Base-by-base conservation (phyloP, 441 rosid genomes). In the Francoa sonchifolia region DNA sequence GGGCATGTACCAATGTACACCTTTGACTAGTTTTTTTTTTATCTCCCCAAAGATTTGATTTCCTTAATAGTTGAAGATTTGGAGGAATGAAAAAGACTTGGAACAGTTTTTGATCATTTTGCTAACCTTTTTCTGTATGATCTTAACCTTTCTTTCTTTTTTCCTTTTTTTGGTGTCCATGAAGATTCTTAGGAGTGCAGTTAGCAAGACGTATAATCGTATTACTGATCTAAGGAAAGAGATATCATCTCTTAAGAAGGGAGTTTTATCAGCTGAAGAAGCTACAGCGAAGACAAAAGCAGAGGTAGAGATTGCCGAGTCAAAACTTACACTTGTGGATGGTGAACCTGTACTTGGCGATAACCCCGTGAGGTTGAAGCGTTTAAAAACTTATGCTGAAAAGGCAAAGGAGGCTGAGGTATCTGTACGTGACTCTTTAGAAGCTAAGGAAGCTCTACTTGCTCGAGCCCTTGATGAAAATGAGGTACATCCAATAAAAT, bases 331-430 rank as follows among this genome's bases (percentile, higher is more conserved):
- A 33, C 63, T 87, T 36, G 76, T 84, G 39, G 94, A 76, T 18
- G 99, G 99, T 62, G 83, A 81, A 57, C 96, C 99, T 22, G 82
- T 86, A 27, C 79, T 84, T 42, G 97, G 94, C 44, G 99, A 77
- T 15, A 87, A 79, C 48, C 95, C 97, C 44, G 83, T 48, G 0
- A 79, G 68, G 72, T 60, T 87, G 72, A 87, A 71, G 67, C 94
- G 75, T 36, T 61, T 92, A 65, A 84, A 71, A 60, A 55, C 79
- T 44, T 67, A 70, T 20, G 79, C 82, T 39, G 94, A 82, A 42
- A 83, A 66, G 44, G 37, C 85, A 37, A 68, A 58, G 48, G 95
- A 87, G 40, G 81, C 68, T 36, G 95, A 65, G 52, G 44, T 71
- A 42, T 79, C 93, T 26, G 54, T 63, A 2, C 52, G 63, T n/a